phyloP scores from a whole-genome alignment of 1,284 basidiomycete species.

The Takashimella koratensis region DNA sequence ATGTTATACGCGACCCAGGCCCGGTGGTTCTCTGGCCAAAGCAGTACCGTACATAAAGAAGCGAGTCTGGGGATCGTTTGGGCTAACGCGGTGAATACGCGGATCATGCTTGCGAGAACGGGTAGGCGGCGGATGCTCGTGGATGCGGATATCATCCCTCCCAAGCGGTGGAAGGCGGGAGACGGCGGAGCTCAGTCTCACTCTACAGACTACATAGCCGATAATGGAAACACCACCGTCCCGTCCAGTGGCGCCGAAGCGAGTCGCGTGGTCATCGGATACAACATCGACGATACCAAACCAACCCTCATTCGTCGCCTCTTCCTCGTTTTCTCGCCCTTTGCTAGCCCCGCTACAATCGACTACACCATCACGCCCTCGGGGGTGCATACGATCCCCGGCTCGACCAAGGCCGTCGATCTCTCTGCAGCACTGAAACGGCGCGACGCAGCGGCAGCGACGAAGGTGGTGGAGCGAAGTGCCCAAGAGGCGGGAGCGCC shows the following conservation, averaged over 20 bases:
- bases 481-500: neutral
- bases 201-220: no score
- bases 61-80: slow-evolving; percentile 80
- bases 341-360: slow-evolving; percentile 57
- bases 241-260: neutral
- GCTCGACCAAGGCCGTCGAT: slow-evolving; percentile 20
- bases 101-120: slow-evolving; percentile 77
- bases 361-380: slow-evolving; percentile 67
- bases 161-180: slow-evolving; percentile 1
- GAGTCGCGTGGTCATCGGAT: neutral
- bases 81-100: slow-evolving; percentile 81
- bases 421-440: slow-evolving; percentile 14
- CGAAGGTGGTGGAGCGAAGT: neutral
- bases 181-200: slow-evolving; percentile 4
- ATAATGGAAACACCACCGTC: no score
- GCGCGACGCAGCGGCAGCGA: slow-evolving; percentile 2
- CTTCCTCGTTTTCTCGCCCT: slow-evolving; percentile 69
- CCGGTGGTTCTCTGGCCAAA: slow-evolving; percentile 65
- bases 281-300: slow-evolving; percentile 20
- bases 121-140: slow-evolving; percentile 61
- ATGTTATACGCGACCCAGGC: slow-evolving; percentile 68
- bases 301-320: slow-evolving; percentile 49
- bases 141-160: neutral
- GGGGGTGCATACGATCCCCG: slow-evolving; percentile 53
- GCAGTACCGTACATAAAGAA: slow-evolving; percentile 61